Conservation (phyloP, 495 filamentous ascomycete genomes). For the Xeromyces bisporus region DNA sequence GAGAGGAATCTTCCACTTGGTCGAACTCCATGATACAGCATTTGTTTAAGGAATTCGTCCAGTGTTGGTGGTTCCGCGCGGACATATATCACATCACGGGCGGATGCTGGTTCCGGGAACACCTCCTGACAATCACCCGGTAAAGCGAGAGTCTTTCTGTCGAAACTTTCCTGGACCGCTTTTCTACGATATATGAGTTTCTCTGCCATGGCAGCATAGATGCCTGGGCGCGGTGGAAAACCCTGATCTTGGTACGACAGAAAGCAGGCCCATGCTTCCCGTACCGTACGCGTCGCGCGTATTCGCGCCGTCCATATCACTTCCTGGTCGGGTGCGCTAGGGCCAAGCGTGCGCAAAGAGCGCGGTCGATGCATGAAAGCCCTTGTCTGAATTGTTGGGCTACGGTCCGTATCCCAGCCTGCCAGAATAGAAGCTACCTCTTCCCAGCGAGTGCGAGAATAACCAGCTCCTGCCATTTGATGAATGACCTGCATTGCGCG, state of each 20-base stretch:
- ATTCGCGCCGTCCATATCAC: conserved; percentile 44
- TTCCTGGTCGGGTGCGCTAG: conserved; percentile 6
- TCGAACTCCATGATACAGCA: conserved; percentile 30
- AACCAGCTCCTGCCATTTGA: conserved; percentile 50
- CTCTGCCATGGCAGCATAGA: conserved; percentile 44
- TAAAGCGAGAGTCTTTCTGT: conserved; percentile 16
- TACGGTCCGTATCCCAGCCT: conserved; percentile 52
- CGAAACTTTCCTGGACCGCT: conserved; percentile 7
- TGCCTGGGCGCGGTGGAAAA: conserved; percentile 14
- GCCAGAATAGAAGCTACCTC: conserved; percentile 35
- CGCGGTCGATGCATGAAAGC: conserved; percentile 14
- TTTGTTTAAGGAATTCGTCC: conserved; percentile 35
- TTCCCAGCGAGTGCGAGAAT: conserved; percentile 38
- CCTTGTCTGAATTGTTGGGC: conserved; percentile 52
- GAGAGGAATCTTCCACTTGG: conserved; percentile 27
- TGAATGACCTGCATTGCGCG: conserved; percentile 38
- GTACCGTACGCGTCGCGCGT: conserved; percentile 45
- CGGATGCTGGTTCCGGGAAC: conserved; percentile 35
- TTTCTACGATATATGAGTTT: conserved; percentile 34
- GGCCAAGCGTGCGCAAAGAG: conserved; percentile 7
- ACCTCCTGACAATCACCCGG: conserved; percentile 48
- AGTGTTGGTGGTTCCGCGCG: conserved; percentile 35
- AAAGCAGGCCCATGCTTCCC: conserved; percentile 61
- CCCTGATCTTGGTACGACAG: conserved; percentile 31
- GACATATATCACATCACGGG: conserved; percentile 41